Evolutionary conservation across 805 yeast species (phyloP).

Genomic region (Candida mattraensis): DNA sequence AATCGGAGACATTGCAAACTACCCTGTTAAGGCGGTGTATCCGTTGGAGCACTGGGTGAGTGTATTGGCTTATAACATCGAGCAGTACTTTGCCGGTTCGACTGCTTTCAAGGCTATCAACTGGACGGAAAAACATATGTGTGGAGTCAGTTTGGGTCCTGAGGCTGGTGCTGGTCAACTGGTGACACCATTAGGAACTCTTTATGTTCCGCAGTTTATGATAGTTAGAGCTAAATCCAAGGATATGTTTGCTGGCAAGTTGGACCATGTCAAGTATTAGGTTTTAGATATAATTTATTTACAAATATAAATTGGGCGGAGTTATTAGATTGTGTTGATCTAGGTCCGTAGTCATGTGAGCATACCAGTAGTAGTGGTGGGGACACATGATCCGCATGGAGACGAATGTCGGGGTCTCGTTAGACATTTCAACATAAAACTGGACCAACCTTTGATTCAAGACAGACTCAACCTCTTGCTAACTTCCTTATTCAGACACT

Average conservation of each 20-base stretch:
- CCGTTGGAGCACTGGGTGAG: slow-evolving; percentile 15
- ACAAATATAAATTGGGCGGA: too few relatives aligned
- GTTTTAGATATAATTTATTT: too few relatives aligned
- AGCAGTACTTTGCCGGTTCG: slow-evolving; percentile 1
- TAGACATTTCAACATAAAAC: too few relatives aligned
- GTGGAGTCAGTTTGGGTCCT: slow-evolving; percentile 28
- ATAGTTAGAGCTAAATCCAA: slow-evolving; percentile 20
- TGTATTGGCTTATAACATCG: slow-evolving; percentile 21
- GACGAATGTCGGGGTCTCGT: too few relatives aligned
- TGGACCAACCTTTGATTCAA: too few relatives aligned
- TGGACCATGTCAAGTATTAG: too few relatives aligned
- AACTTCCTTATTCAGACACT: too few relatives aligned
- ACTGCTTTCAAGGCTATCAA: slow-evolving; percentile 1
- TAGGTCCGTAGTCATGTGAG: too few relatives aligned
- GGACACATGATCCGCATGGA: too few relatives aligned
- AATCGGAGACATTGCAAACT: slow-evolving; percentile 34
- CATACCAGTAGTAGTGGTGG: too few relatives aligned
- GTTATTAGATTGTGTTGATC: too few relatives aligned
- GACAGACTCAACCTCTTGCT: too few relatives aligned
- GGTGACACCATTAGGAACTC: slow-evolving; percentile 23
- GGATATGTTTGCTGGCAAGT: slow-evolving; percentile 14
- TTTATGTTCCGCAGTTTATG: slow-evolving; percentile 22
- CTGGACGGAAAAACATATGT: not conserved
- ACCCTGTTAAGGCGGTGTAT: slow-evolving; percentile 24
- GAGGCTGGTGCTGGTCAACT: slow-evolving; percentile 29